Evolutionary conservation across 306 rosid genomes (phyloP).

Genomic region (Cucumis hystrix): DNA sequence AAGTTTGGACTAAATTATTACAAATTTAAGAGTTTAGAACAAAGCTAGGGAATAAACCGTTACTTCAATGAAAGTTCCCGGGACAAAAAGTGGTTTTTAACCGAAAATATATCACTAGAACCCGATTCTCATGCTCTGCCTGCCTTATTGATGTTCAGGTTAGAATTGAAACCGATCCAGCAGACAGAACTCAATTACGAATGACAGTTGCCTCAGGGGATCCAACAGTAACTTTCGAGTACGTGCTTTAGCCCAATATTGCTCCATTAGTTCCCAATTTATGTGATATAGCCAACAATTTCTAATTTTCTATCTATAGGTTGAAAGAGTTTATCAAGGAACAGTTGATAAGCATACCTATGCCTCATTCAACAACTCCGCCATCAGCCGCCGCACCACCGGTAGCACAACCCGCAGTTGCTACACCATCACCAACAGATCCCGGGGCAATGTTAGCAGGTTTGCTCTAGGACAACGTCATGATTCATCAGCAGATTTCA

Average conservation of each 20-base stretch:
- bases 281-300: background rate
- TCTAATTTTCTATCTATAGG: constrained; percentile 31
- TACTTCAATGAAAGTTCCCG: too few species aligned
- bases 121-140: constrained; percentile 6
- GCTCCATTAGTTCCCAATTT: background rate
- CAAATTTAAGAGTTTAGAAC: too few species aligned
- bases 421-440: constrained; percentile 43
- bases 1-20: too few species aligned
- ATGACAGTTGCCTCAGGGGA: constrained; percentile 98
- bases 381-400: constrained; percentile 29
- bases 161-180: constrained; percentile 96
- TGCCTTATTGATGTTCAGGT: constrained; percentile 25
- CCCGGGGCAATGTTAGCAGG: constrained; percentile 99
- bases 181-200: constrained; percentile 95
- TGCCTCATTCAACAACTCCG: constrained; percentile 23
- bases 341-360: constrained; percentile 57
- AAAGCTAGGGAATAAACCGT: too few species aligned
- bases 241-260: constrained; percentile 19
- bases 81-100: too few species aligned
- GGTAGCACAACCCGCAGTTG: constrained; percentile 32
- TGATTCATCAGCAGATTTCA: constrained; percentile 23
- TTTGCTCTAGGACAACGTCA: constrained; percentile 37
- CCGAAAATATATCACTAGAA: background rate
- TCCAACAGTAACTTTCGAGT: constrained; percentile 77
- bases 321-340: constrained; percentile 94